These are phyloP conservation scores for Aureobasidium subglaciale DNA, from an alignment of 2,329 filamentous ascomycete species.

Conservation along the genomic window DNA sequence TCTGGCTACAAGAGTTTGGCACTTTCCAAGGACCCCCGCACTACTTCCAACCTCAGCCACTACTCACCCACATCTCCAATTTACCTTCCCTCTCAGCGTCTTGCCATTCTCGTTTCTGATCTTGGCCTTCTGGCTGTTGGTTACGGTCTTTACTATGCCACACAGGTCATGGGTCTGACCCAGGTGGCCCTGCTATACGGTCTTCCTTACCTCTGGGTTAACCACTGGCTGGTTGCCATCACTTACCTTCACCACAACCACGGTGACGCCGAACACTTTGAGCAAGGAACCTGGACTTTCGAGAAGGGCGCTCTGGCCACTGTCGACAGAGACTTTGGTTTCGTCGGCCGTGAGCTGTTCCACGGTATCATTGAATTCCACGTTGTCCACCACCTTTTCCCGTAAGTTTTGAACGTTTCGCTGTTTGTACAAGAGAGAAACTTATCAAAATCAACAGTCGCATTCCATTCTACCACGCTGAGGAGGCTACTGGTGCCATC, in stretches of 20 bases:
- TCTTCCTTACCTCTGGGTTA: slow-evolving; percentile 62
- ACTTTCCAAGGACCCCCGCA: slow-evolving; percentile 40
- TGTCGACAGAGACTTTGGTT: slow-evolving; percentile 58
- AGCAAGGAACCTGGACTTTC: slow-evolving; percentile 54
- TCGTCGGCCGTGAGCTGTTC: slow-evolving; percentile 58
- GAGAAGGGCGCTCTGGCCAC: slow-evolving; percentile 56
- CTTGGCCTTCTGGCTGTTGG: slow-evolving; percentile 50
- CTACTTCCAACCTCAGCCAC: slow-evolving; percentile 54
- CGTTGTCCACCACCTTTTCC: slow-evolving; percentile 57
- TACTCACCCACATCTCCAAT: slow-evolving; percentile 41
- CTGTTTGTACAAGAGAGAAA: no score
- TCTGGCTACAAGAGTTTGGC: slow-evolving; percentile 16
- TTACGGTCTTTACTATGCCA: slow-evolving; percentile 45
- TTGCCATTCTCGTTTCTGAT: slow-evolving; percentile 50
- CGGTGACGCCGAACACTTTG: slow-evolving; percentile 50
- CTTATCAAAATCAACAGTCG: no score
- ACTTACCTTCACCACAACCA: slow-evolving; percentile 71
- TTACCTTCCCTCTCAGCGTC: slow-evolving; percentile 44
- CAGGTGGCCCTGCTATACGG: slow-evolving; percentile 54
- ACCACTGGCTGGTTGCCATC: slow-evolving; percentile 68
- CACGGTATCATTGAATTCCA: slow-evolving; percentile 58
- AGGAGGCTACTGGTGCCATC: slow-evolving; percentile 53
- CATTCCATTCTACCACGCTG: slow-evolving; percentile 56
- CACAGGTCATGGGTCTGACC: slow-evolving; percentile 48
- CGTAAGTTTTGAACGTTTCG: slow-evolving; percentile 28